Conservation (phyloP, 2,329 filamentous ascomycete species). For the Nemania abortiva region DNA sequence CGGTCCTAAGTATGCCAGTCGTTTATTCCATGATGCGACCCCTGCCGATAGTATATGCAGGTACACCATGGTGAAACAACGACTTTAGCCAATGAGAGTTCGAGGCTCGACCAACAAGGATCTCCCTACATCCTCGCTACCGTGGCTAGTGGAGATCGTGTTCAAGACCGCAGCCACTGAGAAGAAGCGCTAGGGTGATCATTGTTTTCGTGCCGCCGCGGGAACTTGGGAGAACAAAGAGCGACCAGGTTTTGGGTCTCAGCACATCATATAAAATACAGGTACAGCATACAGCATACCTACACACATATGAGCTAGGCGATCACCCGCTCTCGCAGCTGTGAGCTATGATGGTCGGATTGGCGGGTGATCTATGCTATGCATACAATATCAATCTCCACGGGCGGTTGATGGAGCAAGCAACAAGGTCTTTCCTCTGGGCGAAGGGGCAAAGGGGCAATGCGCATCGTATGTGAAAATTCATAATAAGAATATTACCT, state of each 20-base stretch:
- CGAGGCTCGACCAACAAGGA: neutral
- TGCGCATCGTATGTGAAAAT: neutral
- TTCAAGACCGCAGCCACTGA: neutral
- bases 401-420: slow-evolving; percentile 25
- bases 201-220: slow-evolving; percentile 28
- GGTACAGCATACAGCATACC: neutral
- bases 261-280: slow-evolving; percentile 7
- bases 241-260: slow-evolving; percentile 21
- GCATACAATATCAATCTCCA: slow-evolving; percentile 9
- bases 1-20: slow-evolving; percentile 19
- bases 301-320: slow-evolving; percentile 13
- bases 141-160: neutral
- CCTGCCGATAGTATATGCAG: slow-evolving; percentile 47
- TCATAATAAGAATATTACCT: neutral
- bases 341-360: slow-evolving; percentile 6
- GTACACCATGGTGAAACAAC: slow-evolving; percentile 52
- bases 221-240: slow-evolving; percentile 8
- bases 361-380: neutral
- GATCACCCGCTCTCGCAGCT: slow-evolving; percentile 31
- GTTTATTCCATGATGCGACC: slow-evolving; percentile 21
- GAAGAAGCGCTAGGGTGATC: slow-evolving; percentile 11
- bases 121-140: slow-evolving; percentile 8
- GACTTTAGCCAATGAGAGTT: slow-evolving; percentile 41
- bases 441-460: neutral
- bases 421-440: slow-evolving; percentile 1